A percentile compares a stretch with the other conserved stretches of the same genome.
Conservation (phyloP, 371 early-diverging fungal species). For the Funneliformis caledonium region DNA sequence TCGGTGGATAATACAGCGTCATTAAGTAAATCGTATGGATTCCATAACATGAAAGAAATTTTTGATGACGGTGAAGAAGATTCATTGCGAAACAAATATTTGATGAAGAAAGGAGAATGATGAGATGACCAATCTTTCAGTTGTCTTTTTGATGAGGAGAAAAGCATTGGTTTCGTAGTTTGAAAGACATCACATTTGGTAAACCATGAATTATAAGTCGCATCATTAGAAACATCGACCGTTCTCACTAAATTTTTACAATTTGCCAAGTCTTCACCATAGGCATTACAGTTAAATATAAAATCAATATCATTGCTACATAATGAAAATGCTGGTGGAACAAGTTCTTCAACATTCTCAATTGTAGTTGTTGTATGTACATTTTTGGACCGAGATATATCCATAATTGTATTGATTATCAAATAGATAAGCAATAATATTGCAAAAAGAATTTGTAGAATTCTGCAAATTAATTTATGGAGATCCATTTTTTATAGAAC, state of each 20-base stretch:
- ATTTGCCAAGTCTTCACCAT: constrained; percentile 5
- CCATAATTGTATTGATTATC: constrained; percentile 16
- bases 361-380: background rate
- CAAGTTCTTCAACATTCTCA: background rate
- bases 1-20: background rate
- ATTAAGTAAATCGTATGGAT: constrained; percentile 24
- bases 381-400: constrained; percentile 6
- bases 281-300: constrained; percentile 17
- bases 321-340: constrained; percentile 33
- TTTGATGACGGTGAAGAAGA: constrained; percentile 17
- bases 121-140: constrained; percentile 25
- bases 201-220: constrained; percentile 36
- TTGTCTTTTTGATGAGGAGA: background rate
- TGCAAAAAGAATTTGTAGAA: constrained; percentile 25
- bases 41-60: constrained; percentile 38
- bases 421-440: constrained; percentile 5
- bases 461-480: background rate
- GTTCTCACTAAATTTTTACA: constrained; percentile 5
- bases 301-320: constrained; percentile 21
- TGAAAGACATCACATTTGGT: constrained; percentile 35
- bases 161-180: constrained; percentile 12
- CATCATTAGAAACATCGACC: constrained; percentile 18
- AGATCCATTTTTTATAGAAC: background rate
- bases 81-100: constrained; percentile 23
- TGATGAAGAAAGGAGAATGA: constrained; percentile 25